Base-by-base conservation (phyloP, 768 basidiomycete genomes). In the Kwoniella shandongensis region DNA sequence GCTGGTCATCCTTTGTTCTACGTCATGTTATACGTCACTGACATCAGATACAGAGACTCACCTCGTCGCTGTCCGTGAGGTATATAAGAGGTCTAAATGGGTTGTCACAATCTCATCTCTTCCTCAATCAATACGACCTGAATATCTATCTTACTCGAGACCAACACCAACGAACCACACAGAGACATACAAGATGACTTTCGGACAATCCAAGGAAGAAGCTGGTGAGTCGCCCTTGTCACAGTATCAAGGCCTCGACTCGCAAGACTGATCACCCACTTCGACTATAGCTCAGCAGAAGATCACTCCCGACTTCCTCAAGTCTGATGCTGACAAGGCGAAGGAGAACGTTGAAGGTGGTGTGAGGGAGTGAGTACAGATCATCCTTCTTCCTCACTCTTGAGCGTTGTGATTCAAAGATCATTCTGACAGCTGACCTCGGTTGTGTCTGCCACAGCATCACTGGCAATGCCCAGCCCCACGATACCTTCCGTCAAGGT, bases 1-100 rank as follows among this genome's bases (percentile, higher is more conserved):
- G n/a, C n/a, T n/a, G n/a, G n/a, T n/a, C n/a, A n/a, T 27, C 54
- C 54, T 55, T 55, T 55, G 45, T 55, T 41, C 36, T 55, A 55
- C 54, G 54, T 55, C 54, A 55, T 18, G 3, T 8, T 25, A n/a
- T 15, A 55, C 27, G 22, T 48, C 45, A 35, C 13, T 45, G 30
- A 32, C 30, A 11, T 44, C 12, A 4, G 10, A 29, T 20, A 11
- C 4, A 18, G 26, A 32, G 15, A n/a, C n/a, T 25, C 51, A 41
- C 12, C 13, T 22, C 3, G 18, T n/a, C 11, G 3, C 25, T 15
- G 32, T 11, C n/a, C 1, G 25, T 15, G 47, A 20, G 54, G 36
- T 55, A 55, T 55, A 55, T 47, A 41, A 36, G 35, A 3, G 13
- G 1, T 8, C 13, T 25, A 25, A 5, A 11, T 42, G n/a, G n/a